phyloP scores from a whole-genome alignment of 2,329 filamentous ascomycete species.

The Cordyceps javanica region DNA sequence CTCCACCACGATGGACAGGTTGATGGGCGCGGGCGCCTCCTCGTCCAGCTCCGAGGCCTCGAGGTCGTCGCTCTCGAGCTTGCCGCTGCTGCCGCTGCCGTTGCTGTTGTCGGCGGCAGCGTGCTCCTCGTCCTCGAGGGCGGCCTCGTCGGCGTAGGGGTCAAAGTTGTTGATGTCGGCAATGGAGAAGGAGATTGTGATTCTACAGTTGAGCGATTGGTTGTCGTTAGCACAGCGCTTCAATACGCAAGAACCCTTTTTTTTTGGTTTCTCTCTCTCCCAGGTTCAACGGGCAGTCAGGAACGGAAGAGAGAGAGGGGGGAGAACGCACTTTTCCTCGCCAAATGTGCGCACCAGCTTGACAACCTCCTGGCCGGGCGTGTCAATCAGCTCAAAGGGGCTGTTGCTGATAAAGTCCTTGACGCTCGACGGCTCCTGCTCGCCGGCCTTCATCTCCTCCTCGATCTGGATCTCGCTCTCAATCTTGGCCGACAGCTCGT shows the following conservation, averaged over 20 bases:
- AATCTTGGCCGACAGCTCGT: conserved; percentile 81
- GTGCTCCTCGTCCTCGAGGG: conserved; percentile 32
- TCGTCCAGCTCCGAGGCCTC: conserved; percentile 38
- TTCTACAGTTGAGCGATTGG: conserved; percentile 24
- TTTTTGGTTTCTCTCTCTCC: no score
- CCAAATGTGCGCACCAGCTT: conserved; percentile 75
- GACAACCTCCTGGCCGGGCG: conserved; percentile 80
- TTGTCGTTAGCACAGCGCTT: neutral
- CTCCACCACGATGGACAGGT: conserved; percentile 81
- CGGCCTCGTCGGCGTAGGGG: conserved; percentile 31
- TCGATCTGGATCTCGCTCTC: conserved; percentile 79
- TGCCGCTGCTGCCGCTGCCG: no score
- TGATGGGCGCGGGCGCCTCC: conserved; percentile 65
- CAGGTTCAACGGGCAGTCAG: no score
- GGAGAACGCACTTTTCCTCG: conserved; percentile 69
- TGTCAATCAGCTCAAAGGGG: conserved; percentile 77
- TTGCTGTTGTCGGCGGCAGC: conserved; percentile 32
- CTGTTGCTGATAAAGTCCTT: conserved; percentile 85
- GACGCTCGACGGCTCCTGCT: conserved; percentile 68
- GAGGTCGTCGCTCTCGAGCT: conserved; percentile 43
- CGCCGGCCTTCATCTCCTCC: conserved; percentile 67
- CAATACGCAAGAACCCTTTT: no score
- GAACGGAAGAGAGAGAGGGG: no score
- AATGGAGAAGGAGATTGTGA: conserved; percentile 39
- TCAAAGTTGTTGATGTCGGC: conserved; percentile 35